Evolutionary conservation across 257 asterid species (phyloP).

Genomic region (Gardenia jasminoides): DNA sequence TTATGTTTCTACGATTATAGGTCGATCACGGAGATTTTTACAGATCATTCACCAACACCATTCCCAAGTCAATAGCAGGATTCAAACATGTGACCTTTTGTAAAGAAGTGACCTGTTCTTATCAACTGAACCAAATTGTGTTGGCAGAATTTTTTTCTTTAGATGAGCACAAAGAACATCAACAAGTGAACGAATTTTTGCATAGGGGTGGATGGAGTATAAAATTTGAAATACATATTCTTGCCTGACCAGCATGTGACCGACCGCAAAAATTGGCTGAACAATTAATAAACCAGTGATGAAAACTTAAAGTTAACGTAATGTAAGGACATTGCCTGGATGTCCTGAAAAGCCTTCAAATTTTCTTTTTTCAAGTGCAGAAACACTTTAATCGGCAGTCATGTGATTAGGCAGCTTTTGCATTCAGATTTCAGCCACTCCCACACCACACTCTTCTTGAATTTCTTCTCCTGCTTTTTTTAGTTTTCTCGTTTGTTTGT

Average conservation of each 20-base stretch:
- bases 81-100: too few species aligned
- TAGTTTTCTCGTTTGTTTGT: too few species aligned
- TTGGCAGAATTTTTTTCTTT: too few species aligned
- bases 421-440: neutral
- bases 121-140: too few species aligned
- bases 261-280: slow-evolving; percentile 17
- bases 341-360: slow-evolving; percentile 25
- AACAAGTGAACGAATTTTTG: too few species aligned
- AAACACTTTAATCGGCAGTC: slow-evolving; percentile 39
- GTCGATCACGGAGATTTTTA: too few species aligned
- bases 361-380: slow-evolving; percentile 25
- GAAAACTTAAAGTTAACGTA: neutral
- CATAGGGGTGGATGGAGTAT: too few species aligned
- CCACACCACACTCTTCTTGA: neutral
- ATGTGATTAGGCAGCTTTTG: slow-evolving; percentile 53
- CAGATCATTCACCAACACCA: too few species aligned
- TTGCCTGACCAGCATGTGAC: slow-evolving; percentile 26
- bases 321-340: slow-evolving; percentile 16
- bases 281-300: neutral
- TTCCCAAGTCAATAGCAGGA: too few species aligned
- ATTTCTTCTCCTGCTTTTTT: neutral
- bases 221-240: neutral
- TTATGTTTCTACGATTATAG: too few species aligned
- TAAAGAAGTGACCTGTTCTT: too few species aligned
- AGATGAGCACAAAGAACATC: too few species aligned